Evolutionary conservation across 192 early-diverging fungal species (phyloP).

Genomic region (Coemansia sp.): DNA sequence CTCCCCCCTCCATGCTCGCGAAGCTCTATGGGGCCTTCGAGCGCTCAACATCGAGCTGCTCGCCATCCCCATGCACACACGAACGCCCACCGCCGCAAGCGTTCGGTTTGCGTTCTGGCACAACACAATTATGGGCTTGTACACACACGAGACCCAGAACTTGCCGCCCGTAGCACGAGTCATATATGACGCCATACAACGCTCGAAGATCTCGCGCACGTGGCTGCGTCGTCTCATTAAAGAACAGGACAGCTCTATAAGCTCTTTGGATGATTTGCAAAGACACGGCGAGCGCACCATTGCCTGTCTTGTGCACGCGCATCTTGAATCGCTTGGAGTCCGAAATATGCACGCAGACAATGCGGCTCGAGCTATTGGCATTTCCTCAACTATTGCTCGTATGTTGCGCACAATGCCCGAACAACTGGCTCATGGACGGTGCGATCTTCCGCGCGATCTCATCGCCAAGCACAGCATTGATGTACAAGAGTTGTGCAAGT

Average conservation of each 20-base stretch:
- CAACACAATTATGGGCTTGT: conserved; percentile 70
- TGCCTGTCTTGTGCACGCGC: conserved; percentile 83
- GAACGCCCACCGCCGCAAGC: conserved; percentile 65
- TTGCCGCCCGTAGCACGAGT: conserved; percentile 76
- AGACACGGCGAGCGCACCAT: conserved; percentile 85
- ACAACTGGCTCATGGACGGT: conserved; percentile 66
- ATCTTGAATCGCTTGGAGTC: conserved; percentile 83
- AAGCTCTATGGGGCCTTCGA: conserved; percentile 72
- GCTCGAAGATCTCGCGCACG: conserved; percentile 62
- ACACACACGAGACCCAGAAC: conserved; percentile 61
- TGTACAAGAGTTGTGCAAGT: conserved; percentile 70
- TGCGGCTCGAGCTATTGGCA: conserved; percentile 85
- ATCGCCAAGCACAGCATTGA: conserved; percentile 77
- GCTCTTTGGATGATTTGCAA: conserved; percentile 76
- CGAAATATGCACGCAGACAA: conserved; percentile 83
- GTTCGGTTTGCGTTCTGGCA: conserved; percentile 90
- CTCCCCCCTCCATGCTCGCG: conserved; percentile 64
- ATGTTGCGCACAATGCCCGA: conserved; percentile 70
- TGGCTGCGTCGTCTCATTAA: conserved; percentile 81
- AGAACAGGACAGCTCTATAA: conserved; percentile 59
- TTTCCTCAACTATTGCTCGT: conserved; percentile 80
- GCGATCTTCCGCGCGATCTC: conserved; percentile 76
- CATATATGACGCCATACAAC: conserved; percentile 62
- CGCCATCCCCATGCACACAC: conserved; percentile 70
- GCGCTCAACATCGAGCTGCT: conserved; percentile 92